phyloP scores from a whole-genome alignment of 768 basidiomycete genomes.

The Dioszegia aurantiaca region DNA sequence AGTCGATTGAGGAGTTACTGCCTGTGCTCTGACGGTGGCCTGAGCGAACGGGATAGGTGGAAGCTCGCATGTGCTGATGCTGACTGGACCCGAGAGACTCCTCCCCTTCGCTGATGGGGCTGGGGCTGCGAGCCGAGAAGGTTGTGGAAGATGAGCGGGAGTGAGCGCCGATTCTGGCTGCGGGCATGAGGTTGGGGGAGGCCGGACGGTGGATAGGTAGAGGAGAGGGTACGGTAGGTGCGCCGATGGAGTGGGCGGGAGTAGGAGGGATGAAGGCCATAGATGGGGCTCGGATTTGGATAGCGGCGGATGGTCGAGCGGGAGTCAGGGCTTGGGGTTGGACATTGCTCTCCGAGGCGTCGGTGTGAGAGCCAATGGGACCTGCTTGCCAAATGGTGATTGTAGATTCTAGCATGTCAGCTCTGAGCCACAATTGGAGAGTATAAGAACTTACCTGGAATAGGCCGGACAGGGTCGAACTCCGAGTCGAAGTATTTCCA shows the following conservation, averaged over 20 bases:
- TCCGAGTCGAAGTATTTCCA: constrained; percentile 51
- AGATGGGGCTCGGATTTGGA: constrained; percentile 48
- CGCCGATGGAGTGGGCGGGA: constrained; percentile 19
- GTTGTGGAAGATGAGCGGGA: constrained; percentile 9
- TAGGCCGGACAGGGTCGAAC: constrained; percentile 40
- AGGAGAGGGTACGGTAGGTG: constrained; percentile 13
- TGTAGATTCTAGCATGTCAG: constrained; percentile 35
- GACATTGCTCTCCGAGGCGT: constrained; percentile 14
- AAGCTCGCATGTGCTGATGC: too few species aligned
- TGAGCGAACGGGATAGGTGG: constrained; percentile 6
- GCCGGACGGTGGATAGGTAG: constrained; percentile 15
- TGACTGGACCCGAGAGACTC: constrained; percentile 1
- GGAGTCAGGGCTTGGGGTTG: constrained; percentile 23
- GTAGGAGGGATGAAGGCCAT: constrained; percentile 48
- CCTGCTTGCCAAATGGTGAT: constrained; percentile 49
- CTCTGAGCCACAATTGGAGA: not conserved
- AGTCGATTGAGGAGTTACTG: constrained; percentile 29
- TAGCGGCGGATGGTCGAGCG: constrained; percentile 38
- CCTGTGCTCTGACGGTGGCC: constrained; percentile 18
- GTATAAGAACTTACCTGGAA: constrained; percentile 38
- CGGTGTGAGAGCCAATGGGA: not conserved
- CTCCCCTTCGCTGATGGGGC: constrained; percentile 11
- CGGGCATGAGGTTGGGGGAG: constrained; percentile 15
- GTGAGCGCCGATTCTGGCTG: constrained; percentile 9
- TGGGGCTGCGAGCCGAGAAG: constrained; percentile 1